phyloP scores from a whole-genome alignment of 129 eudicot genomes.

The Helichrysum umbraculigerum region DNA sequence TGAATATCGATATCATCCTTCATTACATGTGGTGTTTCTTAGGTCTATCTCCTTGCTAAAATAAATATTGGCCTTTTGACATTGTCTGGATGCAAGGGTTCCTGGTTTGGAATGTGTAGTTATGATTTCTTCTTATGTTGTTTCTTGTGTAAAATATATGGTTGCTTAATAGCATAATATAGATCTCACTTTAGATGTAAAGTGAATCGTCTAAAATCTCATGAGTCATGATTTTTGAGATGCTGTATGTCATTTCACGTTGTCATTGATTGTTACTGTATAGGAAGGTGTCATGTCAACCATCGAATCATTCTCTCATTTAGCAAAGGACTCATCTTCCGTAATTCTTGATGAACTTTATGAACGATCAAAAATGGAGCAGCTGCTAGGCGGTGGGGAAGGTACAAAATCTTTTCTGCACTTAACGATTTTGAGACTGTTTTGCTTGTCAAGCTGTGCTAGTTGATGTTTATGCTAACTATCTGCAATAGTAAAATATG shows the following conservation, averaged over 20 bases:
- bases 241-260: conserved; percentile 8
- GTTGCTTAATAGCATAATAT: conserved; percentile 12
- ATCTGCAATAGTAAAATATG: neutral
- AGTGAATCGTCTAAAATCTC: neutral
- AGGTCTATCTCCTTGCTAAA: neutral
- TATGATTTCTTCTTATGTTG: neutral
- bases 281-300: conserved; percentile 77
- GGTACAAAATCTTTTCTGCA: conserved; percentile 43
- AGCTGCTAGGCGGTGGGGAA: conserved; percentile 69
- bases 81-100: neutral
- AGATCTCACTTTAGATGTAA: neutral
- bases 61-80: neutral
- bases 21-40: conserved; percentile 3
- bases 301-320: conserved; percentile 62
- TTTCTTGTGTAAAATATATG: neutral
- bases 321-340: conserved; percentile 42
- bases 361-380: conserved; percentile 61
- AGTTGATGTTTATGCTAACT: neutral
- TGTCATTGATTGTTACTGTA: conserved; percentile 27
- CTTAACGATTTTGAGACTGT: conserved; percentile 6
- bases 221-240: neutral
- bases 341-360: conserved; percentile 27
- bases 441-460: conserved; percentile 6
- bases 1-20: neutral
- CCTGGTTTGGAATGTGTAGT: conserved; percentile 8